A percentile compares a stretch with the other conserved stretches of the same genome.
These are phyloP conservation scores for Chalciporus sp. DNA, from an alignment of 1,284 basidiomycete species.

Conservation along the genomic window DNA sequence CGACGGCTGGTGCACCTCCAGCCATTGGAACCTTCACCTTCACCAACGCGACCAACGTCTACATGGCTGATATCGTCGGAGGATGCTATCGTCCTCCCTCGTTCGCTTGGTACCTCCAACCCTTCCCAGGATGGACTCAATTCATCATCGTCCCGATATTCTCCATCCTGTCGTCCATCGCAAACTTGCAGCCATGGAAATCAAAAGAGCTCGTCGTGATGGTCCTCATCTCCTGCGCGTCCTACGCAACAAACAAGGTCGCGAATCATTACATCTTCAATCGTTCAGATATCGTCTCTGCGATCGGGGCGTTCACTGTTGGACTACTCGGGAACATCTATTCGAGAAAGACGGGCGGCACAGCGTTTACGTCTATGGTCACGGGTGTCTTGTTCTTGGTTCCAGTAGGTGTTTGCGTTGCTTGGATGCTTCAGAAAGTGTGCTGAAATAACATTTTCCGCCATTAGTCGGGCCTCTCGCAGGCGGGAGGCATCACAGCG, in stretches of 20 bases:
- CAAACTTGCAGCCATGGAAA: constrained; percentile 76
- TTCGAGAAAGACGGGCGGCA: constrained; percentile 84
- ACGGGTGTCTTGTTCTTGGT: constrained; percentile 85
- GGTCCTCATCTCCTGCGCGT: constrained; percentile 82
- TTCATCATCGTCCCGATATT: constrained; percentile 85
- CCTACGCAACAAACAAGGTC: constrained; percentile 76
- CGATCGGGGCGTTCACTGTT: constrained; percentile 86
- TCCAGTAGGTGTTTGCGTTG: constrained; percentile 54
- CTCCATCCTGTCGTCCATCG: constrained; percentile 71
- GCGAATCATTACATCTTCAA: constrained; percentile 87
- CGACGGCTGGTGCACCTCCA: constrained; percentile 51
- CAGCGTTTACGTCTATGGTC: constrained; percentile 89
- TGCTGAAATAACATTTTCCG: constrained; percentile 11
- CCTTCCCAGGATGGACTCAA: constrained; percentile 76
- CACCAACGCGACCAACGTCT: constrained; percentile 51
- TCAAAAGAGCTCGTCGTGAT: constrained; percentile 78
- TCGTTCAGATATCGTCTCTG: constrained; percentile 80
- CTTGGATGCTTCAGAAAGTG: background rate
- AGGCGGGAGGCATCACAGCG: constrained; percentile 78
- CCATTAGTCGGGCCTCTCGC: constrained; percentile 78
- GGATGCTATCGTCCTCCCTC: constrained; percentile 71
- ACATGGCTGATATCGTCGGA: constrained; percentile 49
- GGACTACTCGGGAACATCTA: constrained; percentile 83
- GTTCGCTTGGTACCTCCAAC: constrained; percentile 78
- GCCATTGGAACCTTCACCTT: constrained; percentile 75